Evolutionary conservation across 2,329 filamentous ascomycete species (phyloP).

Genomic region (Rutstroemia sp.): DNA sequence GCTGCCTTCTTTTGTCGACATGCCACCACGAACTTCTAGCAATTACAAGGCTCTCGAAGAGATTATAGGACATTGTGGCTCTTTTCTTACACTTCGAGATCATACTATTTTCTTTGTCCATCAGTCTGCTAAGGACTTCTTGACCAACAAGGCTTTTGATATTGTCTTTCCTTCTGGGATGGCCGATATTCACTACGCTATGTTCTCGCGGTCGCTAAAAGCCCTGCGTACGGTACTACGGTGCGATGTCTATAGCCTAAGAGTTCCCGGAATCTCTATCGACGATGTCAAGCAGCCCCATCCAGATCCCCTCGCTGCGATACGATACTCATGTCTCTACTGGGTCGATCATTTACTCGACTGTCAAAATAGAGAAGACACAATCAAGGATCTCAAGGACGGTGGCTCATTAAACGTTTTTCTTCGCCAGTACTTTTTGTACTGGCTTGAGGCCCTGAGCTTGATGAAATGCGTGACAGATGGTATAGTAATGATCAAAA

Average conservation of each 20-base stretch:
- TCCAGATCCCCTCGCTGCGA: too few species aligned
- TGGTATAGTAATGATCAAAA: neutral
- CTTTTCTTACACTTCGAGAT: neutral
- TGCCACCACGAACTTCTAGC: neutral
- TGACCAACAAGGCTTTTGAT: neutral
- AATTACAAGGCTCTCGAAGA: neutral
- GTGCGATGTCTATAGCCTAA: neutral
- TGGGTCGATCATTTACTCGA: too few species aligned
- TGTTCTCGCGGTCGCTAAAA: neutral
- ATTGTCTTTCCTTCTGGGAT: neutral
- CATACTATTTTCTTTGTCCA: neutral
- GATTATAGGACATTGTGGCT: neutral
- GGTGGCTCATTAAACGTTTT: neutral
- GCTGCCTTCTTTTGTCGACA: neutral
- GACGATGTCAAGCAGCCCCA: neutral
- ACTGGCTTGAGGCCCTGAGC: neutral
- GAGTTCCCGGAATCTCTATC: neutral
- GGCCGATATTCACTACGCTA: neutral
- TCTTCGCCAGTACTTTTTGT: neutral
- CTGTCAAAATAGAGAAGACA: neutral
- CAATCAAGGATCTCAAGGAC: neutral
- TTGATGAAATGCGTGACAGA: neutral
- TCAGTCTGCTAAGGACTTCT: neutral
- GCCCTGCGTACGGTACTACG: neutral
- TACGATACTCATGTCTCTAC: too few species aligned